Evolutionary conservation across 768 basidiomycete species (phyloP), one percentile per base, ranked within the genome.

Genomic region (Rhizopogon rudus): DNA sequence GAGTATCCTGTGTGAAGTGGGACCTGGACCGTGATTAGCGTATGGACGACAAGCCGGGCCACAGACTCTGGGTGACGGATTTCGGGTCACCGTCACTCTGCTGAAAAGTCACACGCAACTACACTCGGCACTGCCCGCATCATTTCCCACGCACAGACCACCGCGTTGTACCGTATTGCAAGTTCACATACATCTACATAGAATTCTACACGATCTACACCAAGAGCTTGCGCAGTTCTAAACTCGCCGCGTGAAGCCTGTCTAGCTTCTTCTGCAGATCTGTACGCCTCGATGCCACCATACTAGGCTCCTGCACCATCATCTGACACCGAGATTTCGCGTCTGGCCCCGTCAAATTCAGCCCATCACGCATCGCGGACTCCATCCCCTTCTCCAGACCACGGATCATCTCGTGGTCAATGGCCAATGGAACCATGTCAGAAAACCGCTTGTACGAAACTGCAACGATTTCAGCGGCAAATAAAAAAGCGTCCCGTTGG

Each of bases 261-360:
- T 81, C 77, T 58, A 78, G 60, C 63, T 79, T 83, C 64, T 80
- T 80, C 56, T 60, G 50, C 40, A 84, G 60, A 44, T 83, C 83
- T 25, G 73, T 73, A 10, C 86, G 71, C 22, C 63, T 67, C 2
- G 72, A 72, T 0, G 77, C 71, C 17, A 83, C 58, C 13, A 72
- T 65, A 0, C 73, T 70, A 14, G 68, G 75, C 62, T 88, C 84
- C 58, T 78, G 76, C 1, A 86, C 68, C 46, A 81, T 73, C 37
- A 79, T 74, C 56, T 68, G 66, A 62, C 82, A 87, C 17, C 78
- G 79, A 1, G 67, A 62, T 12, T 67, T 61, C 0, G 75, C 82
- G 13, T 82, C 75, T 0, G 70, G 57, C 1, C 79, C 77, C 12
- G 80, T 78, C 44, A 88, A 69, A 0, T 78, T 77, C 5, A 90